Evolutionary conservation across 176 grass and related monocot genomes (phyloP).

Genomic region (Puya raimondii): DNA sequence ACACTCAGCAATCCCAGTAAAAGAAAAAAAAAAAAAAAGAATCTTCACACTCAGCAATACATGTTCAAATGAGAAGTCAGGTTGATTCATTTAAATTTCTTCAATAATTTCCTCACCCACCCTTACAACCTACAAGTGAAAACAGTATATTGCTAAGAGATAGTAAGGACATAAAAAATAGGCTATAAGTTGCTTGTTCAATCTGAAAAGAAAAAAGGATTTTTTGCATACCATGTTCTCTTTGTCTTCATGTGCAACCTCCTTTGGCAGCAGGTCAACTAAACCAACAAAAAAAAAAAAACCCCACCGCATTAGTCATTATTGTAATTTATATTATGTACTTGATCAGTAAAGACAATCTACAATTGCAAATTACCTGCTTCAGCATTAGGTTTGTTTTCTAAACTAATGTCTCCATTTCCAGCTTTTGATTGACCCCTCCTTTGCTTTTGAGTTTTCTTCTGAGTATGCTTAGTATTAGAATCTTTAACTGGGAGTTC

Average conservation of each 20-base stretch:
- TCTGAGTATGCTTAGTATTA: constrained; percentile 19
- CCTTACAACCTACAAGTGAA: constrained; percentile 31
- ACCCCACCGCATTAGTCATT: constrained; percentile 3
- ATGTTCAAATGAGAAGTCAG: not conserved
- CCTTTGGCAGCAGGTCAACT: constrained; percentile 31
- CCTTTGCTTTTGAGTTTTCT: constrained; percentile 30
- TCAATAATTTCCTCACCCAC: constrained; percentile 24
- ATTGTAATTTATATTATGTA: not conserved
- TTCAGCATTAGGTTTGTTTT: constrained; percentile 17
- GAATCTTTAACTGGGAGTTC: constrained; percentile 24
- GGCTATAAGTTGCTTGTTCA: not conserved
- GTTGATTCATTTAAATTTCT: constrained; percentile 26
- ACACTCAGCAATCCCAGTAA: constrained; percentile 45
- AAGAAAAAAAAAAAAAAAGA: constrained; percentile 28
- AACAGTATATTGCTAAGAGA: constrained; percentile 5
- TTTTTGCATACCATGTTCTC: constrained; percentile 61
- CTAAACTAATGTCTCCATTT: constrained; percentile 20
- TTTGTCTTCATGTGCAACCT: constrained; percentile 49
- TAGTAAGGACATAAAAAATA: not conserved
- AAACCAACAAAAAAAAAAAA: not conserved
- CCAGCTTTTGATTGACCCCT: constrained; percentile 14
- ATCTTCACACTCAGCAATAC: too few relatives aligned
- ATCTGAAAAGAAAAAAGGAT: too few relatives aligned
- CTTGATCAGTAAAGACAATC: not conserved
- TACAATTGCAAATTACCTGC: constrained; percentile 36